A percentile compares a stretch with the other conserved stretches of the same genome.
Conservation (phyloP, 2,329 filamentous ascomycete species). For the Ophiobolus disseminans region DNA sequence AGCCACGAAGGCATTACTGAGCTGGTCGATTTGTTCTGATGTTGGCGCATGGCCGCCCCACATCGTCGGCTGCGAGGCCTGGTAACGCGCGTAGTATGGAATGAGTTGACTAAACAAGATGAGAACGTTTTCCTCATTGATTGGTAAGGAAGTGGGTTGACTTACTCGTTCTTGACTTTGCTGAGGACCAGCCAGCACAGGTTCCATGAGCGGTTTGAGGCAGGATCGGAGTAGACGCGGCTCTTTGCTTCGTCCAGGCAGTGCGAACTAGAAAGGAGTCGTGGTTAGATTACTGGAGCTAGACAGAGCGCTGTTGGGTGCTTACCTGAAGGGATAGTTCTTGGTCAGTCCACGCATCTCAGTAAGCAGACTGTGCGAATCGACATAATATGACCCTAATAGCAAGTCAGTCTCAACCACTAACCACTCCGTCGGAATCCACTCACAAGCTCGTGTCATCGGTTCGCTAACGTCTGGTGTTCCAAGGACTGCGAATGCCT, state of each 20-base stretch:
- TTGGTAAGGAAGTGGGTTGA: conserved; percentile 13
- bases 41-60: conserved; percentile 69
- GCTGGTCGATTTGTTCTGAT: conserved; percentile 62
- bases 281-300: neutral
- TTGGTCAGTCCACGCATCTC: conserved; percentile 73
- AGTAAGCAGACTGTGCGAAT: conserved; percentile 71
- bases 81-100: conserved; percentile 64
- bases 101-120: conserved; percentile 63
- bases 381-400: conserved; percentile 69
- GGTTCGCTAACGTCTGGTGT: conserved; percentile 67
- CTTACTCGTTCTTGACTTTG: conserved; percentile 71
- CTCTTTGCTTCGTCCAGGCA: conserved; percentile 70
- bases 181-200: conserved; percentile 74
- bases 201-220: conserved; percentile 76
- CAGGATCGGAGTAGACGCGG: conserved; percentile 68
- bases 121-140: conserved; percentile 6
- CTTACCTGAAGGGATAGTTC: conserved; percentile 67
- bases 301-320: neutral
- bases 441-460: conserved; percentile 71
- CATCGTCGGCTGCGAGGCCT: conserved; percentile 71
- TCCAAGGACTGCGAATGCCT: conserved; percentile 65
- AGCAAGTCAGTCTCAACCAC: conserved; percentile 6
- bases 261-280: conserved; percentile 57
- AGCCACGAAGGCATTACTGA: conserved; percentile 67
- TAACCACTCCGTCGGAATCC: neutral